These are phyloP conservation scores for Erodium maritimum DNA, from an alignment of 345 rosid genomes.

Conservation along the genomic window DNA sequence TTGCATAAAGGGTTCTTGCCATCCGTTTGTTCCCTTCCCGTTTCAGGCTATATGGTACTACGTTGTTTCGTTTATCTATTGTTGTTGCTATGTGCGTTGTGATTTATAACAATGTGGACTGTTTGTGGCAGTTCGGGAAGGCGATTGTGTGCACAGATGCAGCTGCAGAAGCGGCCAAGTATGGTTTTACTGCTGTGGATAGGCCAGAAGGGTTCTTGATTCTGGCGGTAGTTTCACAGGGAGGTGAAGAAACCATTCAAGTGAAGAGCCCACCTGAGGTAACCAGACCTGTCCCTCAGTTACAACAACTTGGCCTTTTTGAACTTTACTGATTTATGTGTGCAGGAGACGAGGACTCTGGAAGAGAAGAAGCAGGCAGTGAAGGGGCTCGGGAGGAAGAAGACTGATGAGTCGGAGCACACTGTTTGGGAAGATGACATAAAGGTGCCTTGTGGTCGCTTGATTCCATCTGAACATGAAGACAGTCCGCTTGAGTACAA, in stretches of 20 bases:
- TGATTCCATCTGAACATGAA: constrained; percentile 46
- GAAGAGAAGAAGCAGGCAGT: constrained; percentile 60
- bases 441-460: constrained; percentile 60
- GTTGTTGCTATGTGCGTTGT: too few species aligned
- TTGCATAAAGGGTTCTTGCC: constrained; percentile 64
- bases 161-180: constrained; percentile 74
- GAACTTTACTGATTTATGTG: neutral
- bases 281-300: neutral
- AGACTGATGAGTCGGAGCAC: constrained; percentile 58
- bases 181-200: constrained; percentile 60
- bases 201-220: constrained; percentile 71
- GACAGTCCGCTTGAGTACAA: constrained; percentile 65
- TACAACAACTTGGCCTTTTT: neutral
- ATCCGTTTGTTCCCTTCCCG: constrained; percentile 56
- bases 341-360: constrained; percentile 37
- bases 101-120: neutral
- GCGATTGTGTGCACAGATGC: constrained; percentile 81
- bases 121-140: constrained; percentile 43
- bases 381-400: constrained; percentile 67
- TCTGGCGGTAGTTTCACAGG: constrained; percentile 50
- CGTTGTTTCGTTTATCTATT: neutral
- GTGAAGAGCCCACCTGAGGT: constrained; percentile 45
- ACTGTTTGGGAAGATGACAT: constrained; percentile 50
- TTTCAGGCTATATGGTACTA: constrained; percentile 65
- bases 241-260: constrained; percentile 32